These are phyloP conservation scores for Pseudonectria buxi DNA, from an alignment of 2,329 filamentous ascomycete genomes.

Conservation along the genomic window DNA sequence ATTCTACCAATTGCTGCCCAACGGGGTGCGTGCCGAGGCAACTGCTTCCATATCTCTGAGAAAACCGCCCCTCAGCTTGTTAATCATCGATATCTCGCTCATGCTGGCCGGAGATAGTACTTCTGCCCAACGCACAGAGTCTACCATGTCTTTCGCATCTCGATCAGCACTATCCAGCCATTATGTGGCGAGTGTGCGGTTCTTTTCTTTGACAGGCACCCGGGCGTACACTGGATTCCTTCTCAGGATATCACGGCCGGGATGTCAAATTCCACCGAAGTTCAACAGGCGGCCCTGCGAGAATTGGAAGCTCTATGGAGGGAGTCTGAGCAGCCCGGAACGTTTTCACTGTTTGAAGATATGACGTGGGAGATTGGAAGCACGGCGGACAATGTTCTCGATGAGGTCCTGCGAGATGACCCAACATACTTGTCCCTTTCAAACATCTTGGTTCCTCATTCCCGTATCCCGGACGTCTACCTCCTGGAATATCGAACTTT, in stretches of 20 bases:
- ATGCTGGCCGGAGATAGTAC: slow-evolving; percentile 21
- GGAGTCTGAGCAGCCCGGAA: not conserved
- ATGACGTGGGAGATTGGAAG: too few relatives aligned
- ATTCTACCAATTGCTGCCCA: not conserved
- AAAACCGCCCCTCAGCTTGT: slow-evolving; percentile 3
- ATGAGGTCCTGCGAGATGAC: slow-evolving; percentile 18
- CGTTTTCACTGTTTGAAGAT: too few relatives aligned
- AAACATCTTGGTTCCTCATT: slow-evolving; percentile 17
- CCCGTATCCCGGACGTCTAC: slow-evolving; percentile 11
- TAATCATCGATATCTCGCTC: slow-evolving; percentile 12
- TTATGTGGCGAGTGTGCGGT: slow-evolving; percentile 28
- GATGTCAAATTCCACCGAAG: slow-evolving; percentile 2
- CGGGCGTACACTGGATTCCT: slow-evolving; percentile 15
- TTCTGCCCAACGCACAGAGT: slow-evolving; percentile 23
- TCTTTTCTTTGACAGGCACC: slow-evolving; percentile 17
- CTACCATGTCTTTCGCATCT: slow-evolving; percentile 22
- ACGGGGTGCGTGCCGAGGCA: slow-evolving; percentile 17
- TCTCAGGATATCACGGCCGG: slow-evolving; percentile 9
- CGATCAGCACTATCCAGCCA: slow-evolving; percentile 17
- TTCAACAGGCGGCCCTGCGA: not conserved
- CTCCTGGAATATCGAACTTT: slow-evolving; percentile 24
- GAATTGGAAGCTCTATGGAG: slow-evolving; percentile 2
- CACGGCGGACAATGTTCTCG: slow-evolving; percentile 1
- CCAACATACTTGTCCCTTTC: slow-evolving; percentile 16
- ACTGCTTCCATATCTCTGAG: slow-evolving; percentile 16